Evolutionary conservation across 495 filamentous ascomycete genomes (phyloP), one percentile per base, ranked within the genome.

Genomic region (Daldinia childiae): DNA sequence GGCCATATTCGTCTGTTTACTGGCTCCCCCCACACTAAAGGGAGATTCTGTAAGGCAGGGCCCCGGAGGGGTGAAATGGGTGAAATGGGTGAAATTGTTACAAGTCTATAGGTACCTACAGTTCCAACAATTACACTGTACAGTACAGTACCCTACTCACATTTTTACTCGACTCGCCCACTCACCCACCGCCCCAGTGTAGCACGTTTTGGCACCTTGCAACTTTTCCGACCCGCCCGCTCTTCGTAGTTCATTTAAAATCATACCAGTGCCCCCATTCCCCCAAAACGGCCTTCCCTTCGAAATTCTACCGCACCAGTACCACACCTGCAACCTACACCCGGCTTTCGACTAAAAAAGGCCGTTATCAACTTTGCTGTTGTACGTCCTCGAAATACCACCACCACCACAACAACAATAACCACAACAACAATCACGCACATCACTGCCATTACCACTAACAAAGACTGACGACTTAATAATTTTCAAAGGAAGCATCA

Each of bases 231-330:
- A 75, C 75, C 75, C 70, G 66, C 70, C 70, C 66, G 70, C 66
- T 51, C 65, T 68, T 68, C 71, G 36, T 70, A 73, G 71, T 73
- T 77, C 73, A 75, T 78, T 77, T 78, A 78, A 77, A 76, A 74
- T 71, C 73, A 62, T 68, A 72, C 67, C 71, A 66, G 72, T 72
- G 74, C 76, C 76, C 76, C 76, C 71, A 72, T 73, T 45, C 56
- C 65, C 69, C 75, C 73, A 66, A 71, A 73, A 54, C 51, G 67
- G 58, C 48, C 66, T 76, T 72, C 66, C 74, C 29, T 69, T 69
- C 63, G 58, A 74, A 70, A 74, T 69, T 74, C 74, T 74, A 74
- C 66, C 70, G 64, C 69, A 73, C 67, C 74, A 64, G 61, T 71
- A 69, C 62, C 39, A 64, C 59, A 74, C 57, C 43, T 62, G 45